Evolutionary conservation across 345 rosid species (phyloP), one percentile per base, ranked within the genome.

Genomic region (Euphorbia peplus): DNA sequence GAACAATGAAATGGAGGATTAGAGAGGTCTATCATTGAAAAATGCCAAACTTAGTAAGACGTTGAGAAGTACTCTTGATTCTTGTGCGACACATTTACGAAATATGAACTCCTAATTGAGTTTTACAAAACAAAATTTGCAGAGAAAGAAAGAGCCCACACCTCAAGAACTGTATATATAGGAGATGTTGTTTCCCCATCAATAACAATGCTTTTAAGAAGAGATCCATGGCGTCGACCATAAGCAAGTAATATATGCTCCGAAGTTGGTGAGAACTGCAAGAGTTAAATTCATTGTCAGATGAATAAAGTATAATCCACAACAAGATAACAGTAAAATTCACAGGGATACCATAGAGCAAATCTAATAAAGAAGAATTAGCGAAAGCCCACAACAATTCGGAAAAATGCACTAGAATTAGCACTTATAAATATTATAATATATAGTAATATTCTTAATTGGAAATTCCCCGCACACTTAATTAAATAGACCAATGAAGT

Each of bases 181-280:
- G 90, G 96, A 65, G 87, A 83, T 69, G 91, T 81, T 63, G 84
- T 80, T 76, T 86, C 92, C 75, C 96, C 93, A 66, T 93, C 95
- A 68, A 92, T 87, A 58, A 93, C 89, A 68, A 93, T 81, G 71
- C 97, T 89, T 80, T 86, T 91, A 53, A 91, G 86, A 60, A 93
- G 96, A 25, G 98, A 91, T 66, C 86, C 88, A 64, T 93, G 98
- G 59, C 98, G 97, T 30, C 97, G 88, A 21, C 98, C 98, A 78
- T 93, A 93, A 46, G 98, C 98, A 76, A 93, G 88, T 75, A 93
- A 78, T 72, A 93, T 77, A 67, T 93, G 97, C 86, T 93, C 98
- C 5, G 98, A 91, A 48, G 92, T 91, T 4, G 98, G 98, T 60
- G 98, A 91, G 82, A 93, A 93, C 98, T 93, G 87, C 90, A 87